Conservation (phyloP, 345 rosid species). For the Anastatica hierochuntica region DNA sequence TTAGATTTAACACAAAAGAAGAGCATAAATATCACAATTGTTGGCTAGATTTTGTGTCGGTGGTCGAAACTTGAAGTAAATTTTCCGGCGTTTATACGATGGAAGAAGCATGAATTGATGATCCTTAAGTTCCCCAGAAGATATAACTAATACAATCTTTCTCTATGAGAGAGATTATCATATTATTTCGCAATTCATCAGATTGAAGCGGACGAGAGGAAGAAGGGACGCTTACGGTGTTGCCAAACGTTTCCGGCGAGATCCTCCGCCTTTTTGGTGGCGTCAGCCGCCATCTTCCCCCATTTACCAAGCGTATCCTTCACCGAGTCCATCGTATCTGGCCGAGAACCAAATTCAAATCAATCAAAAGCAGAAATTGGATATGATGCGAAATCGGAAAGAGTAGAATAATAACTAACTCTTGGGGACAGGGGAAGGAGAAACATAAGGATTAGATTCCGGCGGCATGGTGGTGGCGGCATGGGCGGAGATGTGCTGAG, state of each 20-base stretch:
- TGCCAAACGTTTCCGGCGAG: slow-evolving; percentile 92
- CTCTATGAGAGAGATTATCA: not conserved
- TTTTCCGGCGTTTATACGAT: no score
- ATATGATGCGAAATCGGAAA: not conserved
- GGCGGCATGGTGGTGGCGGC: slow-evolving; percentile 76
- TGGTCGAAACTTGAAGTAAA: not conserved
- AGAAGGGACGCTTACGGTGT: slow-evolving; percentile 48
- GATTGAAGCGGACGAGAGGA: not conserved
- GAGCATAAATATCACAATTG: not conserved
- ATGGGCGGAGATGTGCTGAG: slow-evolving; percentile 38
- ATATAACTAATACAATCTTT: not conserved
- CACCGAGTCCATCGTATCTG: slow-evolving; percentile 74
- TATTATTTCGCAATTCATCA: not conserved
- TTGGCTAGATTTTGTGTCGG: not conserved
- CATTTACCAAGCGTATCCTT: slow-evolving; percentile 78
- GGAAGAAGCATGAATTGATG: not conserved
- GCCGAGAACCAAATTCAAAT: not conserved
- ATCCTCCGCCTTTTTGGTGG: slow-evolving; percentile 85
- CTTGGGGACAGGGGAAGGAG: slow-evolving; percentile 46
- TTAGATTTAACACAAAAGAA: not conserved
- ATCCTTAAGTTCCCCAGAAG: not conserved
- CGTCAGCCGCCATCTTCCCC: slow-evolving; percentile 89
- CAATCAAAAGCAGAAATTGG: not conserved
- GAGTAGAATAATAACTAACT: slow-evolving; percentile 28
- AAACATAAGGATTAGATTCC: slow-evolving; percentile 74